Evolutionary conservation across 1,139 yeast genomes (phyloP), one percentile per base, ranked within the genome.

Genomic region (Zygosaccharomyces sapae): DNA sequence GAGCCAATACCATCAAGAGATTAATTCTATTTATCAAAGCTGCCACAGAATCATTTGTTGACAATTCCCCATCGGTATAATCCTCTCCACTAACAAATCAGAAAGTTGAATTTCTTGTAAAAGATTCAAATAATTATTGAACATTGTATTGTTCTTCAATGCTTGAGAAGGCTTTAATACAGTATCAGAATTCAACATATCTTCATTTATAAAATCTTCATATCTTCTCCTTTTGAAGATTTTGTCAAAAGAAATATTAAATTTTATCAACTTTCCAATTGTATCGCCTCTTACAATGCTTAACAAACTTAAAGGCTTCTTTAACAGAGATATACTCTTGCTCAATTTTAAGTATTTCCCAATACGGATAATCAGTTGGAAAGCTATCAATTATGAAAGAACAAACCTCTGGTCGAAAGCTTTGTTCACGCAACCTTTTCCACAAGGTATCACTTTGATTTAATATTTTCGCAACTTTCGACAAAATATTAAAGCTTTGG

Each of bases 61-160:
- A 41, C 5, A 63, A 47, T 20, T 59, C 61, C 24, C 55, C 36
- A 62, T 53, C 1, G 68, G 67, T n/a, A 58, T 60, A 5, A 64
- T 53, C 42, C 51, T 55, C 47, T 65, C 67, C 9, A 58, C 40
- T 12, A 53, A 40, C 10, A 56, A 48, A 19, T 45, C 39, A 3
- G 56, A 47, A 8, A 62, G 18, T 2, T 39, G 36, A n/a, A 47
- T 37, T 2, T 47, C 27, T 9, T 49, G 37, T 8, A 64, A 25
- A 2, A 63, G 41, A 5, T 25, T 42, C 34, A 64, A 48, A 38
- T 58, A 65, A 13, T 43, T 50, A 38, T 62, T 60, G 43, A 65
- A 63, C 2, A 59, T 24, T 3, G 63, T 55, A 27, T 42, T 38
- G 5, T 25, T 34, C n/a, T 25, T 22, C 22, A 41, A 33, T 6